Evolutionary conservation across 2,329 filamentous ascomycete species (phyloP).

Genomic region (Penicillium sumatraense): DNA sequence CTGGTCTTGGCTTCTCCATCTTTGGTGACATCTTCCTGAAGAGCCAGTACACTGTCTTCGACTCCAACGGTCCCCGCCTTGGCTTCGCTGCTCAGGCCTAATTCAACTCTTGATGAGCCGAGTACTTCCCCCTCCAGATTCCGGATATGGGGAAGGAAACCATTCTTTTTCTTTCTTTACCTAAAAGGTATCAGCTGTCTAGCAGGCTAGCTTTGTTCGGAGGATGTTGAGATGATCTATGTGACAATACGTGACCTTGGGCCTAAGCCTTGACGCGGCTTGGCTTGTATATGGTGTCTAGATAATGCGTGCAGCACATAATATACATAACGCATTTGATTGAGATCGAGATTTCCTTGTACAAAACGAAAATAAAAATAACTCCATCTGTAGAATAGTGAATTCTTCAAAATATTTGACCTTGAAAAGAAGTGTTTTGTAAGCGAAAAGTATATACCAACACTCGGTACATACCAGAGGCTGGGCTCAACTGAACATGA

Average conservation of each 20-base stretch:
- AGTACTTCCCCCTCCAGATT: background rate
- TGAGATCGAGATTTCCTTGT: background rate
- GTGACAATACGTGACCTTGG: conserved; percentile 11
- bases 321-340: conserved; percentile 14
- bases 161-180: conserved; percentile 11
- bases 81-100: conserved; percentile 53
- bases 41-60: conserved; percentile 74
- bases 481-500: no score
- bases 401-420: no score
- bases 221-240: conserved; percentile 12
- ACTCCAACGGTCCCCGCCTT: conserved; percentile 54
- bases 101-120: conserved; percentile 2
- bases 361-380: background rate
- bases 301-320: conserved; percentile 21
- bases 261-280: conserved; percentile 17
- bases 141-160: conserved; percentile 1
- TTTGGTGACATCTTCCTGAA: conserved; percentile 82
- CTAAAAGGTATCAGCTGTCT: no score
- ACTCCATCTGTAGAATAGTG: no score
- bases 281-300: conserved; percentile 24
- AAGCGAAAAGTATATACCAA: no score
- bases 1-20: conserved; percentile 66
- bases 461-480: no score
- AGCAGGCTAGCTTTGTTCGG: conserved; percentile 16
- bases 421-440: no score